A percentile compares a stretch with the other conserved stretches of the same genome.
phyloP scores from a whole-genome alignment of 2,329 filamentous ascomycete species.

The Aspergillus fischeri region DNA sequence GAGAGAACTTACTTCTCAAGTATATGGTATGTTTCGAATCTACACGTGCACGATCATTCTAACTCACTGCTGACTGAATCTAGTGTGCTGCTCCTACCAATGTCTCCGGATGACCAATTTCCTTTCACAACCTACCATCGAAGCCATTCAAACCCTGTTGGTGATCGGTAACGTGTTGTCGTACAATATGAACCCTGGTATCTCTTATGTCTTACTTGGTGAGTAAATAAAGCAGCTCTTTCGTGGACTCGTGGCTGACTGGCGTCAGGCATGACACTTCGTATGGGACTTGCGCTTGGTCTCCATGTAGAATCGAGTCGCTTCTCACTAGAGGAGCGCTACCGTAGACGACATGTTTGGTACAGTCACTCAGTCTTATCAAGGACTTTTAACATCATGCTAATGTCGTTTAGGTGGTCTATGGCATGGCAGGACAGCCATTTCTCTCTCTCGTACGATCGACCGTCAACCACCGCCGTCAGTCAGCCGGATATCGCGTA shows the following conservation, averaged over 20 bases:
- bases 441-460: slow-evolving; percentile 60
- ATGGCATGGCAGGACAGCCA: slow-evolving; percentile 63
- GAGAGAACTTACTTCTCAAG: slow-evolving; percentile 59
- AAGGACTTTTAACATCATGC: neutral
- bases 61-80: slow-evolving; percentile 32
- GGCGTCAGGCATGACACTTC: slow-evolving; percentile 51
- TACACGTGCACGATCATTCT: neutral
- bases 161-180: slow-evolving; percentile 60
- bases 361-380: slow-evolving; percentile 16
- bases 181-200: slow-evolving; percentile 62
- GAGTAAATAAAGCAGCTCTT: slow-evolving; percentile 2
- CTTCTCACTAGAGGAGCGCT: slow-evolving; percentile 47
- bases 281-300: slow-evolving; percentile 58
- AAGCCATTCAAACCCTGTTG: slow-evolving; percentile 59
- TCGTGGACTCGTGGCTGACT: slow-evolving; percentile 2
- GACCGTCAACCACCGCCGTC: slow-evolving; percentile 54
- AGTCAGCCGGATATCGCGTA: slow-evolving; percentile 50
- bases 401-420: slow-evolving; percentile 48
- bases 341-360: slow-evolving; percentile 44
- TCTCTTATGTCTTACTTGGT: slow-evolving; percentile 58
- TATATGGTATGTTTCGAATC: slow-evolving; percentile 50
- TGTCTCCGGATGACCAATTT: slow-evolving; percentile 62
- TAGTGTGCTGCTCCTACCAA: slow-evolving; percentile 62
- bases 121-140: slow-evolving; percentile 56
- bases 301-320: slow-evolving; percentile 56